Conservation (phyloP, 192 early-diverging fungal species). For the Gonapodya prolifera region DNA sequence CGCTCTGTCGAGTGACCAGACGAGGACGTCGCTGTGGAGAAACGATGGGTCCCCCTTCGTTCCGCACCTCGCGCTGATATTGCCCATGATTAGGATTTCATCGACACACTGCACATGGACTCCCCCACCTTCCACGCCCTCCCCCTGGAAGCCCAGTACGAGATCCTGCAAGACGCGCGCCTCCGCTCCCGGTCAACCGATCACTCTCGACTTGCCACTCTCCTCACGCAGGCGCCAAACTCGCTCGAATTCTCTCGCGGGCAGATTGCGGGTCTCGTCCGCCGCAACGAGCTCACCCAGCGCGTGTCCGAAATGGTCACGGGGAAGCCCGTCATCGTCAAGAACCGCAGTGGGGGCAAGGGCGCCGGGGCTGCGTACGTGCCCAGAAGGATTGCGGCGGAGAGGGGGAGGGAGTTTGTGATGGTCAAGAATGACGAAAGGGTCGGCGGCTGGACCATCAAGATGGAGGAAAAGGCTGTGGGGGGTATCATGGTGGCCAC, state of each 20-base stretch:
- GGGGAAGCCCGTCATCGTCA: not conserved
- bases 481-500: not conserved
- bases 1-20: not conserved
- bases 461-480: not conserved
- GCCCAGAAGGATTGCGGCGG: constrained; percentile 60
- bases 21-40: too few species aligned
- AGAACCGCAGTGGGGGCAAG: not conserved
- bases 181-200: constrained; percentile 65
- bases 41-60: too few species aligned
- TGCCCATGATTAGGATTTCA: constrained; percentile 13
- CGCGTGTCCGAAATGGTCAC: constrained; percentile 27
- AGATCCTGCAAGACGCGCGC: constrained; percentile 83
- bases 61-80: not conserved
- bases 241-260: constrained; percentile 78
- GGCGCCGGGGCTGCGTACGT: constrained; percentile 2
- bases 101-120: constrained; percentile 50
- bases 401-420: constrained; percentile 69
- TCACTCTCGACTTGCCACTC: constrained; percentile 51
- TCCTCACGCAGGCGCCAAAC: constrained; percentile 55
- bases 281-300: constrained; percentile 77
- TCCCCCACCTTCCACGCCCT: constrained; percentile 61
- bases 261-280: constrained; percentile 75
- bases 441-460: constrained; percentile 52
- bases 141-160: constrained; percentile 77
- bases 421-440: constrained; percentile 71